Evolutionary conservation across 1,139 yeast genomes (phyloP).

Genomic region (Taphrina flavorubra): DNA sequence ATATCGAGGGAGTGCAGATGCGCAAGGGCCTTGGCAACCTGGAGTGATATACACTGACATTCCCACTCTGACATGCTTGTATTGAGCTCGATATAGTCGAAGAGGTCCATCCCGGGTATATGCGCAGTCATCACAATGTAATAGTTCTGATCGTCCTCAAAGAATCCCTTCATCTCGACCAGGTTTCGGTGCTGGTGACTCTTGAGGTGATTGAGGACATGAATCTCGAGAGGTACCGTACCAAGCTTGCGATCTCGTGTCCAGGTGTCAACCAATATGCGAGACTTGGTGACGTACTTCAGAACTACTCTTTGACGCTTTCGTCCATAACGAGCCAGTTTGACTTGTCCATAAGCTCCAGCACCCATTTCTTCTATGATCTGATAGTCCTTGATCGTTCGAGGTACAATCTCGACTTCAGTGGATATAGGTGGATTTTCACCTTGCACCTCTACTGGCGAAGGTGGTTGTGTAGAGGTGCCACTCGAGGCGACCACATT

Average conservation of each 20-base stretch:
- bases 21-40: slow-evolving; percentile 74
- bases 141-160: slow-evolving; percentile 86
- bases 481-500: slow-evolving; percentile 12
- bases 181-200: slow-evolving; percentile 84
- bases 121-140: slow-evolving; percentile 90
- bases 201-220: slow-evolving; percentile 76
- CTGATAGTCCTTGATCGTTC: slow-evolving; percentile 71
- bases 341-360: slow-evolving; percentile 95
- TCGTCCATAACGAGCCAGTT: slow-evolving; percentile 70
- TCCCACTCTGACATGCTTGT: slow-evolving; percentile 78
- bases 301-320: slow-evolving; percentile 74
- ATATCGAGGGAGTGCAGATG: slow-evolving; percentile 86
- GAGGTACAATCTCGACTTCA: slow-evolving; percentile 52
- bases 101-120: slow-evolving; percentile 91
- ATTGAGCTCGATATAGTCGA: slow-evolving; percentile 85
- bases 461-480: slow-evolving; percentile 10
- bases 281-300: slow-evolving; percentile 87
- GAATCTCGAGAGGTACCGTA: slow-evolving; percentile 92
- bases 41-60: slow-evolving; percentile 76
- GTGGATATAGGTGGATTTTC: slow-evolving; percentile 33
- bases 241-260: slow-evolving; percentile 88
- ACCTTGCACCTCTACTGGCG: slow-evolving; percentile 20
- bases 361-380: slow-evolving; percentile 84
- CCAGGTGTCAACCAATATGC: slow-evolving; percentile 96
- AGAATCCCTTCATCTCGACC: slow-evolving; percentile 81